Evolutionary conservation across 2,329 filamentous ascomycete species (phyloP), one percentile per base, ranked within the genome.

Genomic region (Blastomyces emzantsi): DNA sequence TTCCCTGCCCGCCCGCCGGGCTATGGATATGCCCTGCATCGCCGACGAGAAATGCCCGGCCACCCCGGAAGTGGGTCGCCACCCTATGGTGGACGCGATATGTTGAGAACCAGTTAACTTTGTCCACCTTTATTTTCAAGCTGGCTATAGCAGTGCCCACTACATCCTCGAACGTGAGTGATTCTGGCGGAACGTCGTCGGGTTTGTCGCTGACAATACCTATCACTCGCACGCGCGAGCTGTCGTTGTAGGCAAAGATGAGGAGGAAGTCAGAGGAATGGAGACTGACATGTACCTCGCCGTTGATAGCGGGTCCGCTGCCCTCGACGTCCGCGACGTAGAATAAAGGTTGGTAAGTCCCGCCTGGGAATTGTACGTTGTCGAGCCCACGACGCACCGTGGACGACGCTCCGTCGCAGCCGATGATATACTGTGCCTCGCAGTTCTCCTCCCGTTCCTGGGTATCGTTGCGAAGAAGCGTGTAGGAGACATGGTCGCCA

Each of bases 331-430:
- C 80, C 52, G 75, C 75, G 22, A 82, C 77, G 43, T 79, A 75
- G 64, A 80, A 81, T 3, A 77, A 69, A 52, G 79, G 77, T 1
- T 73, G 69, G 60, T 81, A 82, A 0, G 75, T 71, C 1, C 70
- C 76, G 0, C 80, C 80, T 5, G 77, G 72, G 60, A 78, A 81
- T 6, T 70, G 70, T 30, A 81, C 71, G n/a, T 36, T 9, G 22
- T 68, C 69, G 28, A 77, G 74, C 0, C 69, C 66, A 61, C 80
- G 78, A 41, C 87, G 76, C 0, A 84, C 85, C 85, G 86, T 88
- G 62, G 82, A 85, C 69, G 87, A 85, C 0, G 87, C 87, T 0
- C 87, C 87, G 66, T 90, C 87, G 56, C 84, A 87, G 0, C 87
- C 87, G 3, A 90, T 78, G 43, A 90, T 78, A 74, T 76, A 22